phyloP scores from a whole-genome alignment of 2,329 filamentous ascomycete genomes.

The Rhexocercosporidium sp. region DNA sequence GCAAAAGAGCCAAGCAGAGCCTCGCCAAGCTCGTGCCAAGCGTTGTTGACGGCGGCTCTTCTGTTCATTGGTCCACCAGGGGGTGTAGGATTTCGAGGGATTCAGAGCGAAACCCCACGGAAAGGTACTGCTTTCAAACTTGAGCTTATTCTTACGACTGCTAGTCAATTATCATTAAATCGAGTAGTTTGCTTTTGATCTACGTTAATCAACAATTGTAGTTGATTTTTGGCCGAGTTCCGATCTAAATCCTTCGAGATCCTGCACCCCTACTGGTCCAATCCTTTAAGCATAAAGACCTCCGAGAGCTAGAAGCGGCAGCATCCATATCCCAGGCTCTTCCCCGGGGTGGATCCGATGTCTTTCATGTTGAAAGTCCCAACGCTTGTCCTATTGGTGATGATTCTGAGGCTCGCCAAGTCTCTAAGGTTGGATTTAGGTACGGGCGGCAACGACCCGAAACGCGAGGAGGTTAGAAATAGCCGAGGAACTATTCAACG shows the following conservation, averaged over 20 bases:
- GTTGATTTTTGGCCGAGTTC: no score
- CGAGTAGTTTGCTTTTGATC: no score
- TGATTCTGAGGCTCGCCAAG: background rate
- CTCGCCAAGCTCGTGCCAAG: background rate
- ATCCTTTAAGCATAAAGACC: background rate
- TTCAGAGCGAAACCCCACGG: no score
- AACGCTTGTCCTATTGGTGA: background rate
- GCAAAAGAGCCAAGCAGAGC: background rate
- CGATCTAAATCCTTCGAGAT: no score
- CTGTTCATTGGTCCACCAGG: background rate
- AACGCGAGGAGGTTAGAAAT: slow-evolving; percentile 1
- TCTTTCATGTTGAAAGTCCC: background rate
- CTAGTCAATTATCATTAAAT: no score
- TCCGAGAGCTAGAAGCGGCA: background rate
- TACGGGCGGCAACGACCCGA: background rate
- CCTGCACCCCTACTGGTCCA: background rate
- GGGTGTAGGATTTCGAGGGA: no score
- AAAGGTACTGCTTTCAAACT: no score
- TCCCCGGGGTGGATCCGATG: background rate
- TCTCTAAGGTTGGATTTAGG: slow-evolving; percentile 1
- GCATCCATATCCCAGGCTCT: background rate
- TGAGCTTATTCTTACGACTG: no score
- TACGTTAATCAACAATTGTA: no score
- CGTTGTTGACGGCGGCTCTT: background rate
- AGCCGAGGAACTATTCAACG: background rate